Conservation (phyloP, 1,284 basidiomycete species). For the Leccinum holopus region DNA sequence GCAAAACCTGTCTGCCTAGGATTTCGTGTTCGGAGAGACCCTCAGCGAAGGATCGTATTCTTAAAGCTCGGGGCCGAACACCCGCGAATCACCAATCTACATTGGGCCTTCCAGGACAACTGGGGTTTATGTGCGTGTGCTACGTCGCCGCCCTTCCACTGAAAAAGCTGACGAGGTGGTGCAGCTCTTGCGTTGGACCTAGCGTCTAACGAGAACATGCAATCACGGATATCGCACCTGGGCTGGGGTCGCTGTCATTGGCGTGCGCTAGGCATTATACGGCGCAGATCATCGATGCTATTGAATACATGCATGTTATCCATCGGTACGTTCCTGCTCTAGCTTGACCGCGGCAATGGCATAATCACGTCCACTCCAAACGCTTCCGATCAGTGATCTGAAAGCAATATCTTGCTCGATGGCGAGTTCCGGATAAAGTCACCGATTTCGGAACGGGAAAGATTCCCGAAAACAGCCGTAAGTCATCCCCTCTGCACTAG, state of each 20-base stretch:
- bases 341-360: conserved; percentile 7
- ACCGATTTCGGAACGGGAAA: conserved; percentile 98
- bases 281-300: conserved; percentile 84
- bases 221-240: conserved; percentile 72
- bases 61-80: conserved; percentile 66
- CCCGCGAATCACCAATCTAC: conserved; percentile 79
- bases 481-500: conserved; percentile 16
- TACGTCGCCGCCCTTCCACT: neutral
- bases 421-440: conserved; percentile 84
- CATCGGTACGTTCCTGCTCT: conserved; percentile 58
- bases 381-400: conserved; percentile 56
- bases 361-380: conserved; percentile 7
- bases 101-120: conserved; percentile 84
- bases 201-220: conserved; percentile 85
- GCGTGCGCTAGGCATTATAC: conserved; percentile 78
- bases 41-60: conserved; percentile 79
- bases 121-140: conserved; percentile 67
- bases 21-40: conserved; percentile 53
- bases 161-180: conserved; percentile 2
- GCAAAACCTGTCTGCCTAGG: conserved; percentile 33
- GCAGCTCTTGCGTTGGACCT: conserved; percentile 90
- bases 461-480: conserved; percentile 62
- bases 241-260: conserved; percentile 84
- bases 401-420: conserved; percentile 94
- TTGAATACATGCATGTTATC: conserved; percentile 90